Conservation (phyloP, 768 basidiomycete genomes). For the Suillus placidus region DNA sequence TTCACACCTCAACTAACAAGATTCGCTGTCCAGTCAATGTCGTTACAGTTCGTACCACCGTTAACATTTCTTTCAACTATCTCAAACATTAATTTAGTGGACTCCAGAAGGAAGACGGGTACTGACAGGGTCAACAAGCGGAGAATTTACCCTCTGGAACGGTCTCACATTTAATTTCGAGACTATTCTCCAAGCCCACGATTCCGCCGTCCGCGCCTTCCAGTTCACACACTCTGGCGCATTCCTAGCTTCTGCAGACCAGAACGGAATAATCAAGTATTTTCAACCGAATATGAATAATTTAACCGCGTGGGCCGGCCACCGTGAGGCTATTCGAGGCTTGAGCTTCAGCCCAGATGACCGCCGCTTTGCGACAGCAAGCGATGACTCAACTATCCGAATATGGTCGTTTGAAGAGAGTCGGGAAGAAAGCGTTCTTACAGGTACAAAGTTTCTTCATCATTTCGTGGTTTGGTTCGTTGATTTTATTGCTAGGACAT, state of each 20-base stretch:
- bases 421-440: slow-evolving; percentile 83
- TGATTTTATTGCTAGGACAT: slow-evolving; percentile 63
- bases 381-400: slow-evolving; percentile 92
- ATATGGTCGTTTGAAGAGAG: slow-evolving; percentile 96
- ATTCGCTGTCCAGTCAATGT: slow-evolving; percentile 96
- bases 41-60: slow-evolving; percentile 68
- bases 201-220: slow-evolving; percentile 89
- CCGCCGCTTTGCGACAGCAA: slow-evolving; percentile 88
- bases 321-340: slow-evolving; percentile 92
- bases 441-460: slow-evolving; percentile 50
- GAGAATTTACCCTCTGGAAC: slow-evolving; percentile 99
- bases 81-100: slow-evolving; percentile 60
- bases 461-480: background rate
- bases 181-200: slow-evolving; percentile 98
- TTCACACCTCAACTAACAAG: slow-evolving; percentile 99
- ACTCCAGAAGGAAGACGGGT: slow-evolving; percentile 95
- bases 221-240: slow-evolving; percentile 91
- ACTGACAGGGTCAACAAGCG: slow-evolving; percentile 92
- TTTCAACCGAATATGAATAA: slow-evolving; percentile 99
- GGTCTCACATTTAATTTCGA: slow-evolving; percentile 99
- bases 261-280: slow-evolving; percentile 94
- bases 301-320: slow-evolving; percentile 89
- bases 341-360: slow-evolving; percentile 94
- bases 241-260: slow-evolving; percentile 92
- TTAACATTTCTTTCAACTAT: slow-evolving; percentile 4